Percentiles rank a stretch among this genome's conserved stretches.
phyloP scores from a whole-genome alignment of 257 asterid genomes.

The Plectranthus barbatus region DNA sequence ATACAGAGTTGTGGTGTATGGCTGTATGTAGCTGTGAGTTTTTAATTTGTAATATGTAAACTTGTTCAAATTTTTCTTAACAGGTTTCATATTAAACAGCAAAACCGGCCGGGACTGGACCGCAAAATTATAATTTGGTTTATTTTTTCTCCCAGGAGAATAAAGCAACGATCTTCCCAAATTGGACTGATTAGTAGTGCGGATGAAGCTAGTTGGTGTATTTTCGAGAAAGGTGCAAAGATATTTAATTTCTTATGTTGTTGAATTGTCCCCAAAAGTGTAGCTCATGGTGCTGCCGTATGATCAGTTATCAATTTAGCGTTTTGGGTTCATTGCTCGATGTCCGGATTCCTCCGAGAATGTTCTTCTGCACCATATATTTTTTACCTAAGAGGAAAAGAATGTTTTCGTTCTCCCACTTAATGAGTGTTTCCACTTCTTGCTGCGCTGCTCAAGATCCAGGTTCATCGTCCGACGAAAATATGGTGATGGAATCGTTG shows the following conservation, averaged over 20 bases:
- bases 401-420: conserved; percentile 5
- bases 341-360: conserved; percentile 9
- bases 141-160: no score
- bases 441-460: conserved; percentile 26
- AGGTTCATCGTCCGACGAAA: conserved; percentile 30
- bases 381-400: conserved; percentile 5
- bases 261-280: neutral
- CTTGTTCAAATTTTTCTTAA: no score
- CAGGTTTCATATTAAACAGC: no score
- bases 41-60: no score
- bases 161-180: no score
- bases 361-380: conserved; percentile 15
- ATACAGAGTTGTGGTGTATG: no score
- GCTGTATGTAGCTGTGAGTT: no score
- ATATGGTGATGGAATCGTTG: neutral
- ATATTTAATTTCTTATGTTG: neutral
- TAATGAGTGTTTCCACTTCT: conserved; percentile 22
- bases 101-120: no score
- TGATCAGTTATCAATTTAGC: neutral
- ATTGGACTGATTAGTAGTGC: no score
- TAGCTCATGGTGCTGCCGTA: conserved; percentile 18
- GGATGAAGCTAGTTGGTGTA: no score
- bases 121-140: no score
- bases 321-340: neutral
- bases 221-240: neutral